Evolutionary conservation across 768 basidiomycete genomes (phyloP).

Genomic region (Xerocomellus chrysenteron): DNA sequence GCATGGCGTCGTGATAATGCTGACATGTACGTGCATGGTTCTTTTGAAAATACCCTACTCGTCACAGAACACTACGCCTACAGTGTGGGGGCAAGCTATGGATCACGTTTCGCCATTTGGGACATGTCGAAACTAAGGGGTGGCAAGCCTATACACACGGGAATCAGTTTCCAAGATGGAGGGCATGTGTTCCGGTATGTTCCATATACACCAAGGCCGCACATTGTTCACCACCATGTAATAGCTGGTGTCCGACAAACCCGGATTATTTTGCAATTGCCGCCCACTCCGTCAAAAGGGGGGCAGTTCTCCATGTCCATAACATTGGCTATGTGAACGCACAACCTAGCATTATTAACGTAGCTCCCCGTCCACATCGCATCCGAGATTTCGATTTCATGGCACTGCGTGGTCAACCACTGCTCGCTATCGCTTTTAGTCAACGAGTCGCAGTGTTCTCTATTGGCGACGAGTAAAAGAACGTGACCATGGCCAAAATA

Average conservation of each 20-base stretch:
- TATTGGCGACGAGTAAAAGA: constrained; percentile 57
- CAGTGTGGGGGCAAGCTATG: constrained; percentile 76
- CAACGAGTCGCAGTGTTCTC: constrained; percentile 57
- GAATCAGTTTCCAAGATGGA: constrained; percentile 64
- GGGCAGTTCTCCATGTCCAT: constrained; percentile 70
- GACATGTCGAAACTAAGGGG: constrained; percentile 70
- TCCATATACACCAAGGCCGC: not conserved
- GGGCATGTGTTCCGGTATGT: constrained; percentile 64
- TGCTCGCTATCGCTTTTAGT: constrained; percentile 68
- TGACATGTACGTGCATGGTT: constrained; percentile 60
- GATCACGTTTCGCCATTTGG: constrained; percentile 74
- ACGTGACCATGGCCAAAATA: constrained; percentile 8
- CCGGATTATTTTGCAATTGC: constrained; percentile 80
- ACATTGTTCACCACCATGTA: not conserved
- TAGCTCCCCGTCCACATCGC: constrained; percentile 62
- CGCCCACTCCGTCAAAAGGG: constrained; percentile 53
- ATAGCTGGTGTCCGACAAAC: constrained; percentile 76
- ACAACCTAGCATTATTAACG: constrained; percentile 56
- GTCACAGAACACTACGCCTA: not conserved
- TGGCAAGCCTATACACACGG: constrained; percentile 66
- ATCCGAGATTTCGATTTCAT: constrained; percentile 80
- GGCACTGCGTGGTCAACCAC: constrained; percentile 54
- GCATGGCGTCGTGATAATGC: constrained; percentile 70
- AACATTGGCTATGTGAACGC: constrained; percentile 63
- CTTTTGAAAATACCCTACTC: not conserved